phyloP scores from a whole-genome alignment of 192 early-diverging fungal genomes.

The Rhizoclosmatium sp. region DNA sequence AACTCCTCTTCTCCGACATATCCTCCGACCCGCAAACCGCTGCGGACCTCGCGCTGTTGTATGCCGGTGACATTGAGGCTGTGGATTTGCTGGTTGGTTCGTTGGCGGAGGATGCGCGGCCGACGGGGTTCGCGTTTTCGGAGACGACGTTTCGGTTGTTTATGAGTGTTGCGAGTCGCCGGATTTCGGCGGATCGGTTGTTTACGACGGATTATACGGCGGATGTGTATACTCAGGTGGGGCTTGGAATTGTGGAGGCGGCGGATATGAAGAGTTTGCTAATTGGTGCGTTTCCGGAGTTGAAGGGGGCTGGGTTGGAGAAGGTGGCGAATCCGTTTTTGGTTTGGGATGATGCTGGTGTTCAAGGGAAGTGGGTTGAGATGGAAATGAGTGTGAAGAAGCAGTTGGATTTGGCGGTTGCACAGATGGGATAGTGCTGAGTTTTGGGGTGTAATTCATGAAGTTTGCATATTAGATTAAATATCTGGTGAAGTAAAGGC shows the following conservation, averaged over 20 bases:
- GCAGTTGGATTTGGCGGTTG: too few species aligned
- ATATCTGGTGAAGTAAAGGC: too few species aligned
- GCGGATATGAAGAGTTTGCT: conserved; percentile 33
- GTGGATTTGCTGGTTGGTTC: conserved; percentile 46
- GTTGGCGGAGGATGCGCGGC: conserved; percentile 41
- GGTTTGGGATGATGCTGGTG: conserved; percentile 37
- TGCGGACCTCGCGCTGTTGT: conserved; percentile 24
- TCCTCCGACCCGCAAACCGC: conserved; percentile 20
- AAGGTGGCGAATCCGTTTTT: conserved; percentile 42
- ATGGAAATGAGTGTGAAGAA: too few species aligned
- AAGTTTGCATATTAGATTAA: too few species aligned
- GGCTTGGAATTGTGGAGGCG: conserved; percentile 41
- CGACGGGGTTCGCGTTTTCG: conserved; percentile 44
- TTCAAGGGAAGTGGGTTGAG: too few species aligned
- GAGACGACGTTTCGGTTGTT: conserved; percentile 41
- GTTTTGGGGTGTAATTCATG: too few species aligned
- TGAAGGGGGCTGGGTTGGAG: conserved; percentile 14
- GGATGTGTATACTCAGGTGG: conserved; percentile 40
- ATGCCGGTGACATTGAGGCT: conserved; percentile 36
- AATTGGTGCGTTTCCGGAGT: conserved; percentile 37
- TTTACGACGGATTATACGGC: conserved; percentile 43
- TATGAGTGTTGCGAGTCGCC: conserved; percentile 35
- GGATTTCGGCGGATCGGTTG: conserved; percentile 45
- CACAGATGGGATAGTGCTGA: too few species aligned
- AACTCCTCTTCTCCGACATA: conserved; percentile 35